Evolutionary conservation across 2,329 filamentous ascomycete genomes (phyloP), one percentile per base, ranked within the genome.

Genomic region (Trichoderma aggressivum): DNA sequence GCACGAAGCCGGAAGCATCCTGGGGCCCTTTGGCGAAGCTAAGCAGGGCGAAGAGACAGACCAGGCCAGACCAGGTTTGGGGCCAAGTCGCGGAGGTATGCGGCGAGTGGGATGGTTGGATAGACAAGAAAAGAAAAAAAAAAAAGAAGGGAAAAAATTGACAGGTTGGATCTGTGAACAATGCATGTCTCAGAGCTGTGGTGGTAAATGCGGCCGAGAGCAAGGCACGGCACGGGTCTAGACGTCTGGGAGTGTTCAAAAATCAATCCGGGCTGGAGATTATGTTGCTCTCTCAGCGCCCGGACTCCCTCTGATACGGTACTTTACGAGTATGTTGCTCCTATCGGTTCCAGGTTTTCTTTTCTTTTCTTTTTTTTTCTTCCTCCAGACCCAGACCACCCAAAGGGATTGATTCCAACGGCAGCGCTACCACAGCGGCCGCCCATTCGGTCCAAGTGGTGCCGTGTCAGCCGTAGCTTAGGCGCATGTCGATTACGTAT

Each of bases 161-260:
- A 16, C 39, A 28, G 26, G 18, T 34, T 50, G n/a, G 18, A 10
- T 50, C 55, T 39, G 36, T 26, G 36, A 64, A 70, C 68, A 70
- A 70, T 70, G 68, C 50, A 64, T 70, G 68, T 70, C 28, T 70
- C 68, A 70, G 30, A 47, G 24, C 24, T 50, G 3, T 58, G 24
- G 39, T 43, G 12, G 14, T n/a, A 30, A 58, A 67, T 65, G 39
- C 34, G 24, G 64, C 64, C 64, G 64, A 67, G 32, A 56, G 26
- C 53, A 30, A 58, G 34, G 53, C 53, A 28, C 63, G 50, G 63
- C 50, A 56, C 34, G 50, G 50, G 53, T 58, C 53, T 43, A 24
- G 64, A 66, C 24, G 18, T 30, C 18, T 56, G 18, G 10, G 16
- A 7, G 50, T 26, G 34, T 24, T 58, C 34, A 67, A 67, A 43